Conservation (phyloP, 495 filamentous ascomycete genomes). For the Annulohypoxylon maeteangense region DNA sequence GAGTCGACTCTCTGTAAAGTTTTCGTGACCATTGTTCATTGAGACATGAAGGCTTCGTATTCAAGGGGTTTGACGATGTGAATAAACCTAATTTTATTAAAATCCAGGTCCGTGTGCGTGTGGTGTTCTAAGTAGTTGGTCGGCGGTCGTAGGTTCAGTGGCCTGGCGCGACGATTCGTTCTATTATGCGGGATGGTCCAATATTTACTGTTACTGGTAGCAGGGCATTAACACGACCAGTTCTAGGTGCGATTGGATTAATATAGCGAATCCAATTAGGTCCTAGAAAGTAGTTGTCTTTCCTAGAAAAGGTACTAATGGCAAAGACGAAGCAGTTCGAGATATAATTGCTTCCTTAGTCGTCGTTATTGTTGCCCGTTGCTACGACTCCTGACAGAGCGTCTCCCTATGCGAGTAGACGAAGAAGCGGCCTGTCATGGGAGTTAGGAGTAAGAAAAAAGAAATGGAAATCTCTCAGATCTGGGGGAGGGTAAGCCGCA, state of each 20-base stretch:
- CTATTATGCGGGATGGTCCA: conserved; percentile 35
- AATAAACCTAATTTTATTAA: conserved; percentile 42
- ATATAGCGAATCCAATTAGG: conserved; percentile 19
- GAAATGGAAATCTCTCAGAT: conserved; percentile 27
- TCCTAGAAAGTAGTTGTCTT: conserved; percentile 14
- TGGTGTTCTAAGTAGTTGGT: conserved; percentile 26
- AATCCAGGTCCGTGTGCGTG: conserved; percentile 26
- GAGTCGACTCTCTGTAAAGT: conserved; percentile 48
- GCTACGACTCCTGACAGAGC: conserved; percentile 32
- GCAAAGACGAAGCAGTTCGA: conserved; percentile 10
- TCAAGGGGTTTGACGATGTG: conserved; percentile 40
- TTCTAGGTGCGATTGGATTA: conserved; percentile 23
- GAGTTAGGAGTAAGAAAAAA: conserved; percentile 21
- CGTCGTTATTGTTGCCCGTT: conserved; percentile 14
- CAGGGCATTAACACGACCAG: conserved; percentile 14
- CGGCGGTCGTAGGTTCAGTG: conserved; percentile 37
- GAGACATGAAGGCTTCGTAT: conserved; percentile 46
- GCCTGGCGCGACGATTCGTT: conserved; percentile 41
- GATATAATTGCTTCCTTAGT: not conserved
- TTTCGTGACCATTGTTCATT: conserved; percentile 49
- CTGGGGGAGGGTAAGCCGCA: conserved; percentile 37
- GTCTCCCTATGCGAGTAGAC: conserved; percentile 22
- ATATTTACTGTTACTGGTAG: conserved; percentile 30
- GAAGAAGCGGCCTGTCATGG: conserved; percentile 15
- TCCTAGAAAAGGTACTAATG: not conserved